Conservation (phyloP, 441 rosid species). For the Pelargonium citronellum region DNA sequence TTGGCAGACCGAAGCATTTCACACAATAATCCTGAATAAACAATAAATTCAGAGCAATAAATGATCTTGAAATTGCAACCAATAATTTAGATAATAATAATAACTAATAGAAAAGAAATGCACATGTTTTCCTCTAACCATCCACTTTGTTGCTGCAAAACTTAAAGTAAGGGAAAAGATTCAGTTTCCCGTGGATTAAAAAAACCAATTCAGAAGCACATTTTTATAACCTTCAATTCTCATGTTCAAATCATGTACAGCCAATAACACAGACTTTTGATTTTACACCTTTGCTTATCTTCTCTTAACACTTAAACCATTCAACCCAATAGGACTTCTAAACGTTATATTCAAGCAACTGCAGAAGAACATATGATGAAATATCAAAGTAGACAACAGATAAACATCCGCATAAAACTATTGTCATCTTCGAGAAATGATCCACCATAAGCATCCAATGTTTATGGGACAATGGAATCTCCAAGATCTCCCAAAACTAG, state of each 20-base stretch:
- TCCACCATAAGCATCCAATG: background rate
- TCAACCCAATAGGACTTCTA: background rate
- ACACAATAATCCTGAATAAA: constrained; percentile 22
- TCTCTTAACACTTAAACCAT: background rate
- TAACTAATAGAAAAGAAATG: background rate
- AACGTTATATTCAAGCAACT: background rate
- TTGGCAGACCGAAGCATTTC: constrained; percentile 92
- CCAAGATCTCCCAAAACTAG: constrained; percentile 7
- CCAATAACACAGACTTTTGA: background rate
- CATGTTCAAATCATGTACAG: background rate
- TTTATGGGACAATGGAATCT: background rate
- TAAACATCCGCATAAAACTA: background rate
- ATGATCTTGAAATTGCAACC: background rate
- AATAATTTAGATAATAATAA: background rate
- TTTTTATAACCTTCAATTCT: background rate
- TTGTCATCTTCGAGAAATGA: background rate
- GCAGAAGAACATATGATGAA: background rate
- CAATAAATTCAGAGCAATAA: background rate
- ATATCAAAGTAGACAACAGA: background rate
- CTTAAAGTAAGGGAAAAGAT: background rate
- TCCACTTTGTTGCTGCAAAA: background rate
- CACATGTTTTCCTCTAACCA: background rate
- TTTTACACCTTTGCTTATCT: background rate
- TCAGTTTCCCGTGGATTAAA: background rate
- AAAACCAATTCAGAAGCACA: background rate